Evolutionary conservation across 139 green algal species (phyloP), one percentile per base, ranked within the genome.

Genomic region (Chlamydomonas urium): DNA sequence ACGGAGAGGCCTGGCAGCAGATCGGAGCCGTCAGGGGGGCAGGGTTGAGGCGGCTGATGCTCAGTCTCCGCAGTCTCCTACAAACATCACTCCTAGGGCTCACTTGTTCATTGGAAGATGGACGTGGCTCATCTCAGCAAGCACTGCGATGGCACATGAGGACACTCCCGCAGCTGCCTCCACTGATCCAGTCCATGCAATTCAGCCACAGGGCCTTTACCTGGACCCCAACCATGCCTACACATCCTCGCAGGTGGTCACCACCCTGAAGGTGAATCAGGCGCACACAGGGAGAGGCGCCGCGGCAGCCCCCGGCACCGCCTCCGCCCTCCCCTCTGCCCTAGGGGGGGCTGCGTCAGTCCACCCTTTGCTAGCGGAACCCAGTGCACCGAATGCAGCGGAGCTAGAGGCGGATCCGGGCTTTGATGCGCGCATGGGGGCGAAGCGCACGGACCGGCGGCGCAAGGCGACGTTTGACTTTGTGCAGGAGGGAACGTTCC

Each of bases 401-500:
- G 36, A 42, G 35, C 38, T 28, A 3, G 68, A 69, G 28, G 66
- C 33, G 24, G 63, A 70, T 29, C 17, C 37, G 24, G 90, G 88
- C 82, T 88, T 85, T 48, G 90, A 95, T 74, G 83, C 82, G 4
- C 10, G 48, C 1, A 76, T 95, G 81, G 84, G 26, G 58, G 76
- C 50, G 56, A 58, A 10, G 63, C 60, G 23, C 35, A 24, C n/a
- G 37, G 72, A 86, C 31, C 72, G 79, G 38, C 57, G 72, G 0
- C 65, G 50, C 28, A 76, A 75, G 1, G 38, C 36, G 3, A 67
- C 66, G 4, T 81, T 93, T 53, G 77, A 85, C 24, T 93, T 93
- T 78, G 37, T 50, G 60, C 60, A 67, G 70, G 74, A 89, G 66
- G 90, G 90, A 3, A 74, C 65, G 47, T 85, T 91, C 38, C 74